Percentiles rank a stretch among this genome's conserved stretches.
phyloP scores from a whole-genome alignment of 2,329 filamentous ascomycete species.

The Penicillium freii region DNA sequence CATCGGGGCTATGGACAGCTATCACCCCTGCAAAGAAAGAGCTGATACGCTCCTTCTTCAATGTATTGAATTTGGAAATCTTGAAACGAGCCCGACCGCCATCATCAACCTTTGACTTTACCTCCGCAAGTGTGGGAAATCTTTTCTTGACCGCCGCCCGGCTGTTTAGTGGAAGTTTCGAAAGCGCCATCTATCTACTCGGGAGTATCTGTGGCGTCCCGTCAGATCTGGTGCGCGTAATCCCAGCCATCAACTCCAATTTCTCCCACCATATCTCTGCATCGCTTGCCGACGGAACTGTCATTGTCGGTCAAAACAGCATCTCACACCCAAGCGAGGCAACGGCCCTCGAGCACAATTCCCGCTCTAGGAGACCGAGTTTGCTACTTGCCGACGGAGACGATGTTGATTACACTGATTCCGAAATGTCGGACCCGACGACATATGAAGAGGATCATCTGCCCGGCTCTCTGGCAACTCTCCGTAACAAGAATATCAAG shows the following conservation, averaged over 20 bases:
- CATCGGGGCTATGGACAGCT: slow-evolving; percentile 69
- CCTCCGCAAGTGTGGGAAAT: slow-evolving; percentile 73
- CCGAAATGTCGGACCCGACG: slow-evolving; percentile 34
- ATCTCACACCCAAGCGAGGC: slow-evolving; percentile 79
- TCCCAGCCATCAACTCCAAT: slow-evolving; percentile 91
- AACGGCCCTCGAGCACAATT: slow-evolving; percentile 47
- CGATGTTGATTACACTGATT: slow-evolving; percentile 33
- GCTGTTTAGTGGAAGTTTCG: slow-evolving; percentile 88
- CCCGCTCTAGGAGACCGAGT: slow-evolving; percentile 34
- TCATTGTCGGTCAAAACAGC: slow-evolving; percentile 88
- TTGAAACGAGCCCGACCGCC: slow-evolving; percentile 70
- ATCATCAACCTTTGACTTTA: slow-evolving; percentile 73
- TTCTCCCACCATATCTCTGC: slow-evolving; percentile 94
- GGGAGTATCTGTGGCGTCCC: slow-evolving; percentile 84
- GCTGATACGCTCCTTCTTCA: slow-evolving; percentile 73
- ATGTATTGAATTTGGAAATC: slow-evolving; percentile 73
- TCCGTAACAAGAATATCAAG: slow-evolving; percentile 76
- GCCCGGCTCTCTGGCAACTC: slow-evolving; percentile 68
- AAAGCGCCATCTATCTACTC: slow-evolving; percentile 86
- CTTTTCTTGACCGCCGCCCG: slow-evolving; percentile 80
- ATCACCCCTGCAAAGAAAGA: slow-evolving; percentile 72
- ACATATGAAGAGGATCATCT: slow-evolving; percentile 48
- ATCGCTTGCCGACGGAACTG: slow-evolving; percentile 68
- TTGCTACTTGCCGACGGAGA: slow-evolving; percentile 37
- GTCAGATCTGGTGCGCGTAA: slow-evolving; percentile 66